Conservation (phyloP, 495 filamentous ascomycete species). For the Penicillium longicatenatum region DNA sequence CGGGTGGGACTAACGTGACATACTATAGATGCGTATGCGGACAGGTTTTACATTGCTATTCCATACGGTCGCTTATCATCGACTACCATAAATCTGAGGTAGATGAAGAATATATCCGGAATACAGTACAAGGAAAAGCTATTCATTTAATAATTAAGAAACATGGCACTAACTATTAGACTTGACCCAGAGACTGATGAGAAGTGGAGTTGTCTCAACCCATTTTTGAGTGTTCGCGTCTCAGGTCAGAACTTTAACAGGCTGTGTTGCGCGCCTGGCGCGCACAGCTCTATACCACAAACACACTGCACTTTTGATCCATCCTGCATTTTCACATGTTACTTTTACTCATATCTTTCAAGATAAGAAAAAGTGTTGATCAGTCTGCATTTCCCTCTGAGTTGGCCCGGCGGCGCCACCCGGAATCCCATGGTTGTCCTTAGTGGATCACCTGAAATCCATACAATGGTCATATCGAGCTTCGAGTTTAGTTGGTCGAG, state of each 20-base stretch:
- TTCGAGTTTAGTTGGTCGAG: not conserved
- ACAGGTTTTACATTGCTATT: not conserved
- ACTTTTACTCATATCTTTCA: not conserved
- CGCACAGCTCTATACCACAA: too few relatives aligned
- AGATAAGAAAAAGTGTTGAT: not conserved
- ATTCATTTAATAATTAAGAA: not conserved
- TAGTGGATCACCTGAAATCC: conserved; percentile 1
- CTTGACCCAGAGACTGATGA: not conserved
- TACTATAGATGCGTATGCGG: too few relatives aligned
- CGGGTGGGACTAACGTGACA: too few relatives aligned
- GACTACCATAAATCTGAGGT: not conserved
- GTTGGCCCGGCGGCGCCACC: conserved; percentile 8
- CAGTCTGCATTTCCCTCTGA: too few relatives aligned
- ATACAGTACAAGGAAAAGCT: not conserved
- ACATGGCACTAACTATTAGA: not conserved
- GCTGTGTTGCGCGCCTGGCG: too few relatives aligned
- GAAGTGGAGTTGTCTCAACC: not conserved
- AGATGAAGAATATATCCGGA: not conserved
- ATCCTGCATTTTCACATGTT: not conserved
- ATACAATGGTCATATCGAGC: not conserved
- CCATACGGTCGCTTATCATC: not conserved
- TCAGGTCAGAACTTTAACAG: not conserved
- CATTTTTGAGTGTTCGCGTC: not conserved
- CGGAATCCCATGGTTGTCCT: not conserved
- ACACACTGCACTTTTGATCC: too few relatives aligned